These are phyloP conservation scores for Grifola frondosa DNA, from an alignment of 1,284 basidiomycete genomes.

Conservation along the genomic window DNA sequence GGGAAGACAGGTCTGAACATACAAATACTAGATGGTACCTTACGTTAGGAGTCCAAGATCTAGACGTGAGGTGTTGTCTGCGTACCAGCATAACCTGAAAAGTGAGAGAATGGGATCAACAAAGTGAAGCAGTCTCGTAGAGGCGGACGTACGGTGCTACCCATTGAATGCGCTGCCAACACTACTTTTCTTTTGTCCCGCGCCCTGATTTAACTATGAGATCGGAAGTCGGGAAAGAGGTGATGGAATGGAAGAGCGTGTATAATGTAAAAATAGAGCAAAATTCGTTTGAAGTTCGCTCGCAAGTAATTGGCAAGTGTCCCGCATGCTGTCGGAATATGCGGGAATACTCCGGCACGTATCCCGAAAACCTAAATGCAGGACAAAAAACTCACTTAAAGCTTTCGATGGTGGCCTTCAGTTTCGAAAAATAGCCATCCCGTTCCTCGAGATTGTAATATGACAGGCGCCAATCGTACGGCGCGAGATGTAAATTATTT, in stretches of 20 bases:
- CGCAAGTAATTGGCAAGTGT: no score
- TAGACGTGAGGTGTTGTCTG: neutral
- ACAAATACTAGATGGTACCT: slow-evolving; percentile 14
- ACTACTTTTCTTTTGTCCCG: slow-evolving; percentile 84
- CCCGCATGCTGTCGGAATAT: no score
- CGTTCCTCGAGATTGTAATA: slow-evolving; percentile 90
- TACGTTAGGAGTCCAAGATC: neutral
- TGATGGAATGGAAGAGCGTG: neutral
- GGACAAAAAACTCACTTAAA: slow-evolving; percentile 55
- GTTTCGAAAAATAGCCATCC: slow-evolving; percentile 88
- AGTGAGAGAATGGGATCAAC: slow-evolving; percentile 1
- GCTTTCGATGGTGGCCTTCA: slow-evolving; percentile 85
- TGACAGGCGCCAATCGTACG: slow-evolving; percentile 92
- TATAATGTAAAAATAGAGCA: no score
- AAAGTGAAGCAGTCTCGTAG: neutral
- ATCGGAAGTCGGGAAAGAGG: slow-evolving; percentile 2
- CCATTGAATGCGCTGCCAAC: slow-evolving; percentile 89
- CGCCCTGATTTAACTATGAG: slow-evolving; percentile 44
- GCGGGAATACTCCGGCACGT: no score
- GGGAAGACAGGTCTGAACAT: neutral
- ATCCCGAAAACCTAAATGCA: neutral
- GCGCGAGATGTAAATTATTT: slow-evolving; percentile 84
- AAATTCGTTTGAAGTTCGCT: no score
- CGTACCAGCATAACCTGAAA: slow-evolving; percentile 53
- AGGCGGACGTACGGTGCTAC: slow-evolving; percentile 60